phyloP scores from a whole-genome alignment of 441 rosid species.

The Adansonia madagascariensis region DNA sequence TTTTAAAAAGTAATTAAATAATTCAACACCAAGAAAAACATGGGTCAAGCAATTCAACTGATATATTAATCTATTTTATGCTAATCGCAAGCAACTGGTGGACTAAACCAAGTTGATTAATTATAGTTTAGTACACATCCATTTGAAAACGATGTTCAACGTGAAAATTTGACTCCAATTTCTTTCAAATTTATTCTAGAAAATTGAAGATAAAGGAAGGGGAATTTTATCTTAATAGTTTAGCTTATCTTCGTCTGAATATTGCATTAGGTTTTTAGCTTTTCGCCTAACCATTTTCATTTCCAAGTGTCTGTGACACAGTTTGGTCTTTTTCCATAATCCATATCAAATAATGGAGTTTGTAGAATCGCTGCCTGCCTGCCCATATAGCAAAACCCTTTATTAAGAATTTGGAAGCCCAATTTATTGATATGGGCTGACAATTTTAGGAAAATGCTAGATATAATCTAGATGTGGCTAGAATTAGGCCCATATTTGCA shows the following conservation, averaged over 20 bases:
- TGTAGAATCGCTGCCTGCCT: too few species aligned
- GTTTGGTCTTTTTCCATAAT: neutral
- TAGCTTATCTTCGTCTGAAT: neutral
- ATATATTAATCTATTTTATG: neutral
- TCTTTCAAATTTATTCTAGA: neutral
- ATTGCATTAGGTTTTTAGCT: neutral
- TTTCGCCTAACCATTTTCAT: conserved; percentile 10
- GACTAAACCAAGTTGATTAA: neutral
- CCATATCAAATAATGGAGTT: neutral
- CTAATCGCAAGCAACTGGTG: neutral
- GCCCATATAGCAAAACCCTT: neutral
- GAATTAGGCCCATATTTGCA: neutral
- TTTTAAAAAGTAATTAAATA: neutral
- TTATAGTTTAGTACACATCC: neutral
- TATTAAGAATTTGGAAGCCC: neutral
- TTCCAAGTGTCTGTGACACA: neutral
- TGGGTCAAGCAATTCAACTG: neutral
- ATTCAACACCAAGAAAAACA: neutral
- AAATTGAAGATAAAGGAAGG: neutral
- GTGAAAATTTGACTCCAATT: neutral
- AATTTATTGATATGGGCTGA: neutral
- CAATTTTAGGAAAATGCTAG: neutral
- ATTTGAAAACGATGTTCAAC: neutral
- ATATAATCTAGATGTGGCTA: neutral
- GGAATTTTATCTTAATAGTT: neutral